These are phyloP conservation scores for Phyllosticta citrichinensis DNA, from an alignment of 2,329 filamentous ascomycete species.

Conservation along the genomic window DNA sequence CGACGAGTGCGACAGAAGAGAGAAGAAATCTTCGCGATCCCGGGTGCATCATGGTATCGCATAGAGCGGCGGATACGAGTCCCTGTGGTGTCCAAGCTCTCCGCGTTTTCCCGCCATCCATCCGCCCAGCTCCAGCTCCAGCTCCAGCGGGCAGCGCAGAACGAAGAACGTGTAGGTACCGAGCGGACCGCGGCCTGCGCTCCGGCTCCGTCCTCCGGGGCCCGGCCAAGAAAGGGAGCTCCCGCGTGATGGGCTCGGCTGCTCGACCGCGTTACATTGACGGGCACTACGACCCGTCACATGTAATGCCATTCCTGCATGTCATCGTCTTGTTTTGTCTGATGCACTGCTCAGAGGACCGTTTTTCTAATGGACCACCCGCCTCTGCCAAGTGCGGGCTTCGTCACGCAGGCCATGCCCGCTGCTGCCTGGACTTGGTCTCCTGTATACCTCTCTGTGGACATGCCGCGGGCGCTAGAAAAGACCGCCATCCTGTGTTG, in stretches of 20 bases:
- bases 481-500: background rate
- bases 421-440: background rate
- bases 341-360: background rate
- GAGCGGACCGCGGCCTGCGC: background rate
- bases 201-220: background rate
- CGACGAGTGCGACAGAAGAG: background rate
- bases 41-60: background rate
- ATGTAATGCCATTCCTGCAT: background rate
- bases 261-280: background rate
- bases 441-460: background rate
- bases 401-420: background rate
- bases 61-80: background rate
- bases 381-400: background rate
- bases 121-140: background rate
- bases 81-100: background rate
- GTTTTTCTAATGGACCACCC: background rate
- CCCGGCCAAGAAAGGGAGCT: background rate
- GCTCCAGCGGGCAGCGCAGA: too few relatives aligned
- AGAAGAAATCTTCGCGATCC: background rate
- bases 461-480: background rate
- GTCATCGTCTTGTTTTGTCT: background rate
- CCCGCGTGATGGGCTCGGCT: background rate
- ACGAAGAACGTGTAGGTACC: background rate
- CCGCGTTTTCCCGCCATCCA: background rate
- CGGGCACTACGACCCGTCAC: background rate